Conservation (phyloP, 106 monocot genomes). For the Dioscorea zingiberensis region DNA sequence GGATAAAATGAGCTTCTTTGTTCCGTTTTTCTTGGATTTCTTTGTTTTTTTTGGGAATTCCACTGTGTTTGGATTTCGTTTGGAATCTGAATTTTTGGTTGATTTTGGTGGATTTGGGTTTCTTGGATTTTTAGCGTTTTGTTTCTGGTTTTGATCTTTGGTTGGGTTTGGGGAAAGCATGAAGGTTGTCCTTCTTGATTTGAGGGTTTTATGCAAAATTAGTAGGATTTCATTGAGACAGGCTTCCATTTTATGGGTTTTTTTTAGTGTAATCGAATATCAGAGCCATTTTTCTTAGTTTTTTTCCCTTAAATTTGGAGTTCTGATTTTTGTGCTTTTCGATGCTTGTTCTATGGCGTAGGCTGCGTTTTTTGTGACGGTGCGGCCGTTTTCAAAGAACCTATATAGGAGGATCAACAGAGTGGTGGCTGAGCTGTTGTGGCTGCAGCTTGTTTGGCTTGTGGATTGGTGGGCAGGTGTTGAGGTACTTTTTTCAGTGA, state of each 20-base stretch:
- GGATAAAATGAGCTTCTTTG: background rate
- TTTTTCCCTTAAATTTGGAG: background rate
- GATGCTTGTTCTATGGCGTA: slow-evolving; percentile 17
- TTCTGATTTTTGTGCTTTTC: background rate
- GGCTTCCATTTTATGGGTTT: too few relatives aligned
- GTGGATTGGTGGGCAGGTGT: slow-evolving; percentile 86
- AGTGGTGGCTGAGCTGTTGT: slow-evolving; percentile 58
- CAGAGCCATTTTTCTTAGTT: too few relatives aligned
- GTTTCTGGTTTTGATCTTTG: background rate
- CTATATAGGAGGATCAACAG: slow-evolving; percentile 67
- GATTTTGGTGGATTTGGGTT: background rate
- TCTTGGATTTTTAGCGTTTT: too few relatives aligned
- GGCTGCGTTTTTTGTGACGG: slow-evolving; percentile 32
- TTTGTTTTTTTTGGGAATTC: background rate
- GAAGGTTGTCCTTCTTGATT: background rate
- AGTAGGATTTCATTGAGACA: too few relatives aligned
- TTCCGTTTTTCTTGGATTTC: background rate
- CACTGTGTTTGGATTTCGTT: background rate
- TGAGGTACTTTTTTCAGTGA: slow-evolving; percentile 27
- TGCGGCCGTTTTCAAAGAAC: slow-evolving; percentile 63
- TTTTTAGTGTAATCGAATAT: background rate
- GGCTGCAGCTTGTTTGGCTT: slow-evolving; percentile 78
- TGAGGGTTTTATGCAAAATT: background rate
- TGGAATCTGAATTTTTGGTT: background rate
- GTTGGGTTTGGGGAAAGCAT: background rate